Conservation (phyloP, 192 early-diverging fungal genomes). For the Coemansia sp. region DNA sequence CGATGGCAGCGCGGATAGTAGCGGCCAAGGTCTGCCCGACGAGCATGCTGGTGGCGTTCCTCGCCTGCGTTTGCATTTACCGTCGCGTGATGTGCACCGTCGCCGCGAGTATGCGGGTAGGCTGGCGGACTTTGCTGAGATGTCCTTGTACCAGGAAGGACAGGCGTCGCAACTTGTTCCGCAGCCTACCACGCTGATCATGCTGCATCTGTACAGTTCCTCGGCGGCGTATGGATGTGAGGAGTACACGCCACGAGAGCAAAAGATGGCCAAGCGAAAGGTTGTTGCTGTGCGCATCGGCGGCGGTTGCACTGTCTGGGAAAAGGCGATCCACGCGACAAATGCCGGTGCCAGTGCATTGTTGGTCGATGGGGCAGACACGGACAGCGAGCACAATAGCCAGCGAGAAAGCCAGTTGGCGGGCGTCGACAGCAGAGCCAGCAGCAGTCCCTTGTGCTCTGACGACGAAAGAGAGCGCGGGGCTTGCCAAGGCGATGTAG, state of each 20-base stretch:
- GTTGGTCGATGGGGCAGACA: conserved; percentile 23
- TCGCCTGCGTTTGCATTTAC: not conserved
- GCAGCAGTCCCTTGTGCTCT: not conserved
- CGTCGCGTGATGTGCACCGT: conserved; percentile 14
- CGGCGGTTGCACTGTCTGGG: conserved; percentile 41
- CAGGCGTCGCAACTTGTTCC: conserved; percentile 24
- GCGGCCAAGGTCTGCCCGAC: not conserved
- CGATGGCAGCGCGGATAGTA: conserved; percentile 1
- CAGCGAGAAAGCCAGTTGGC: not conserved
- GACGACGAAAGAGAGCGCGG: not conserved
- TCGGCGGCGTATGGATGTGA: conserved; percentile 47
- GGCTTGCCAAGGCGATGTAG: conserved; percentile 1
- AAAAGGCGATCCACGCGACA: conserved; percentile 50
- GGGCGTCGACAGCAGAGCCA: not conserved
- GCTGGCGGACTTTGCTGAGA: conserved; percentile 44
- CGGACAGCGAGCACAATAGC: conserved; percentile 4
- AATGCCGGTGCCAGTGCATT: conserved; percentile 46
- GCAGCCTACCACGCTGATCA: conserved; percentile 28
- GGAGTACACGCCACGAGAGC: conserved; percentile 42
- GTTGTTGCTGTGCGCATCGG: conserved; percentile 40
- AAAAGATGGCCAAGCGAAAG: conserved; percentile 27
- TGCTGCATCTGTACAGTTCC: conserved; percentile 33
- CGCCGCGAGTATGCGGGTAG: conserved; percentile 39
- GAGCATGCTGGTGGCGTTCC: conserved; percentile 7
- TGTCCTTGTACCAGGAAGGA: conserved; percentile 34